phyloP scores from a whole-genome alignment of 495 filamentous ascomycete species.

The Xylaria nigripes region DNA sequence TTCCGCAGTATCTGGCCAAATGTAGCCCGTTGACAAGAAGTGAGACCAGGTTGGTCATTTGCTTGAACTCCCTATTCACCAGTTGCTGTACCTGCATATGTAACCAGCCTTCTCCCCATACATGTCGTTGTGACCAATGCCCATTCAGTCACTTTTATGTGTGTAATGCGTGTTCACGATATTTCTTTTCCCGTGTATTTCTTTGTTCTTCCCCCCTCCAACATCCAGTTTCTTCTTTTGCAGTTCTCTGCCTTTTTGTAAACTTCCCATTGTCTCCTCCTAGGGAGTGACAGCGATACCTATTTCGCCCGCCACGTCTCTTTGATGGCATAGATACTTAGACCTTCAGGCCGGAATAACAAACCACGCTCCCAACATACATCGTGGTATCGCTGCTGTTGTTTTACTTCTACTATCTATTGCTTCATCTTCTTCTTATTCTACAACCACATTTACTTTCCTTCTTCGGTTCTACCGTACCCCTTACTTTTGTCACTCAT shows the following conservation, averaged over 20 bases:
- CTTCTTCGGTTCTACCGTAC: background rate
- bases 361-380: background rate
- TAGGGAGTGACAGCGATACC: background rate
- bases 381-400: background rate
- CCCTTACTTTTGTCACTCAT: background rate
- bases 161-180: constrained; percentile 4
- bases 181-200: background rate
- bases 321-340: background rate
- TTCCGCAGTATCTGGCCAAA: too few species aligned
- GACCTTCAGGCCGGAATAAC: background rate
- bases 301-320: background rate
- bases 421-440: background rate
- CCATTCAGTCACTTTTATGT: background rate
- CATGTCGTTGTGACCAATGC: constrained; percentile 1
- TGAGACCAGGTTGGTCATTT: background rate
- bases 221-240: background rate
- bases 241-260: background rate
- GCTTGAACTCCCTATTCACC: too few species aligned
- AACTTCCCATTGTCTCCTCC: background rate
- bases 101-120: background rate
- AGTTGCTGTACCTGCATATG: too few species aligned
- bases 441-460: background rate
- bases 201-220: constrained; percentile 1
- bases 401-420: background rate
- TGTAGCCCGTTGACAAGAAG: background rate